A percentile compares a stretch with the other conserved stretches of the same genome.
phyloP scores from a whole-genome alignment of 352 stramenopile genomes.

The Phytophthora crassamura region DNA sequence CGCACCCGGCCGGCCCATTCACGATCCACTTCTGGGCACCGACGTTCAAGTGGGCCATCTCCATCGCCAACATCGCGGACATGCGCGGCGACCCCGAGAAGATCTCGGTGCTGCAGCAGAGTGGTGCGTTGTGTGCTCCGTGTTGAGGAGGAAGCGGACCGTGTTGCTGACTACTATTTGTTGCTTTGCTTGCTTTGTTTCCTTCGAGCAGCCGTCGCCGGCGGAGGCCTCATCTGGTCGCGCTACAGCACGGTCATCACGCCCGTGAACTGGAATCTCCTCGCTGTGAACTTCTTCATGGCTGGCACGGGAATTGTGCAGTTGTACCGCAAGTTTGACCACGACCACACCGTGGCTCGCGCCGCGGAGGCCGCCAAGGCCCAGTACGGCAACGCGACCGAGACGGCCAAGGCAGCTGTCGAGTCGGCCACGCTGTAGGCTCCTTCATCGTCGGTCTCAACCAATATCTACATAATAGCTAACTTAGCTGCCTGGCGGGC shows the following conservation, averaged over 20 bases:
- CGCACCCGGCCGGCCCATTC: slow-evolving; percentile 86
- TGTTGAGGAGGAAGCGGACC: too few species aligned
- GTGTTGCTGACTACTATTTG: slow-evolving; percentile 1
- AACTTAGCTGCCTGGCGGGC: slow-evolving; percentile 18
- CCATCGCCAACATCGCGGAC: slow-evolving; percentile 87
- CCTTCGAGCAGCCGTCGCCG: slow-evolving; percentile 52
- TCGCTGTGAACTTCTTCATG: slow-evolving; percentile 92
- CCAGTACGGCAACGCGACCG: not conserved
- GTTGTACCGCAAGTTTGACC: slow-evolving; percentile 61
- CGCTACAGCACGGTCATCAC: slow-evolving; percentile 90
- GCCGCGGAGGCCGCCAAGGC: slow-evolving; percentile 5
- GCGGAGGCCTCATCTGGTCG: slow-evolving; percentile 88
- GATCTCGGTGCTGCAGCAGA: slow-evolving; percentile 81
- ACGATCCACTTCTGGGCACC: slow-evolving; percentile 93
- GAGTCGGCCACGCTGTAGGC: slow-evolving; percentile 9
- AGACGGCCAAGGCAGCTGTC: not conserved
- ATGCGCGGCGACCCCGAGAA: slow-evolving; percentile 82
- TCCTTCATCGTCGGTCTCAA: not conserved
- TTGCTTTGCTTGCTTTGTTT: not conserved
- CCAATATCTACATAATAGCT: slow-evolving; percentile 11
- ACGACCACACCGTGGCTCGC: slow-evolving; percentile 14
- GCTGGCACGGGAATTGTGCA: slow-evolving; percentile 76
- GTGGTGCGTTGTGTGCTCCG: slow-evolving; percentile 26
- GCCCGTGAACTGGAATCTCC: slow-evolving; percentile 93
- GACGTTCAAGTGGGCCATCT: slow-evolving; percentile 90